These are phyloP conservation scores for Pseudodiploospora longispora DNA, from an alignment of 2,329 filamentous ascomycete species.

Conservation along the genomic window DNA sequence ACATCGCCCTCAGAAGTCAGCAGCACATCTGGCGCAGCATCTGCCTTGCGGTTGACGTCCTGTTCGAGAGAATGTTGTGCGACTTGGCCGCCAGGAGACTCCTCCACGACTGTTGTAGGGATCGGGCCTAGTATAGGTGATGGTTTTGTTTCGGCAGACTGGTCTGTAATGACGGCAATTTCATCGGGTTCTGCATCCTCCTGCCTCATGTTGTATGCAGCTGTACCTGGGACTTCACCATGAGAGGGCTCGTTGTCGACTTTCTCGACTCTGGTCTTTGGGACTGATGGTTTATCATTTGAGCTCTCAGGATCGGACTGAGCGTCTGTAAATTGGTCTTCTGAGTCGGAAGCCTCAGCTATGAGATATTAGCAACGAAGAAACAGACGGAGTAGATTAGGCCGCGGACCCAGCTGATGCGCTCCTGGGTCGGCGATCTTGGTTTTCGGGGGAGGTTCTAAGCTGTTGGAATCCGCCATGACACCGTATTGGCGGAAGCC, in stretches of 20 bases:
- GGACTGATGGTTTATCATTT: slow-evolving; percentile 41
- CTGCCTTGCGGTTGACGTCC: slow-evolving; percentile 38
- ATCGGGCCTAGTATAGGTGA: slow-evolving; percentile 20
- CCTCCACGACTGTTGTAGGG: slow-evolving; percentile 46
- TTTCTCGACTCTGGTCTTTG: slow-evolving; percentile 51
- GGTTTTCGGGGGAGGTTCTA: slow-evolving; percentile 24
- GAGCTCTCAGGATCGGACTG: slow-evolving; percentile 43
- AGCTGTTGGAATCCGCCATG: slow-evolving; percentile 23
- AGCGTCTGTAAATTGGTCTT: slow-evolving; percentile 63
- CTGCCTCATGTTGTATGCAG: slow-evolving; percentile 46
- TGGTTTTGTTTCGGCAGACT: slow-evolving; percentile 14
- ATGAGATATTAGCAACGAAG: slow-evolving; percentile 16
- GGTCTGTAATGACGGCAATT: slow-evolving; percentile 39
- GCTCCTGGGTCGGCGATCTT: slow-evolving; percentile 47
- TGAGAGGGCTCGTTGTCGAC: slow-evolving; percentile 44
- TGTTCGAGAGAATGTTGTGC: slow-evolving; percentile 37
- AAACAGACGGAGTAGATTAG: background rate
- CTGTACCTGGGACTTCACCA: slow-evolving; percentile 54
- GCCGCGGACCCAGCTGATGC: slow-evolving; percentile 44
- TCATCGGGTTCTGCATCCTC: slow-evolving; percentile 54
- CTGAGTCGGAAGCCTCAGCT: slow-evolving; percentile 52
- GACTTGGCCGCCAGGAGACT: slow-evolving; percentile 34
- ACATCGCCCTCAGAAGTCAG: slow-evolving; percentile 36
- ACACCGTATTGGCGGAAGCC: background rate
- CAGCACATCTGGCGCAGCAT: slow-evolving; percentile 46